Evolutionary conservation across 1,284 basidiomycete species (phyloP).

Genomic region (Cryptococcus sp.): DNA sequence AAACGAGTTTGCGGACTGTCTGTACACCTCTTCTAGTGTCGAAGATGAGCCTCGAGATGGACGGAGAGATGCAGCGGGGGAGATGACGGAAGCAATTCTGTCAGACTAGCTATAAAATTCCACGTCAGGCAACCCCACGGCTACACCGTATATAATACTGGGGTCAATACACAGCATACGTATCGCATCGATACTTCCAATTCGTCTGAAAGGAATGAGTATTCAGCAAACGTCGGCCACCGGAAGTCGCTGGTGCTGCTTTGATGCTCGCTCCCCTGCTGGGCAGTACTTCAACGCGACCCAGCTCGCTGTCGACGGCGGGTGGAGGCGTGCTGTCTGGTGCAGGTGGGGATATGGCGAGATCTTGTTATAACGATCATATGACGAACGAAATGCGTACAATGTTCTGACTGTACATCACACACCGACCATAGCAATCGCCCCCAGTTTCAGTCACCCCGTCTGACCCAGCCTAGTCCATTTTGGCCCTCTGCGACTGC

Average conservation of each 20-base stretch:
- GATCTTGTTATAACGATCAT: too few species aligned
- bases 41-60: neutral
- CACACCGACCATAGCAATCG: too few species aligned
- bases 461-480: conserved; percentile 20
- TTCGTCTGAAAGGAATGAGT: too few species aligned
- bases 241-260: conserved; percentile 30
- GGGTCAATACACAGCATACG: too few species aligned
- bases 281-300: conserved; percentile 27
- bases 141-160: too few species aligned
- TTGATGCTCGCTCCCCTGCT: conserved; percentile 31
- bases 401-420: too few species aligned
- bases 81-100: conserved; percentile 2
- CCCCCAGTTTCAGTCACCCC: too few species aligned
- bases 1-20: neutral
- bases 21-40: neutral
- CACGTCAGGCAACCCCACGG: too few species aligned
- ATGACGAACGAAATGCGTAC: too few species aligned
- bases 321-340: conserved; percentile 11
- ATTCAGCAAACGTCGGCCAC: too few species aligned
- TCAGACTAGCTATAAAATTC: neutral
- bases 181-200: too few species aligned
- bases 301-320: conserved; percentile 27
- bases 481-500: conserved; percentile 34
- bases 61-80: neutral
- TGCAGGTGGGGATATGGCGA: too few species aligned